Base-by-base conservation (phyloP, 2,329 filamentous ascomycete genomes). In the Blastomyces percursus region DNA sequence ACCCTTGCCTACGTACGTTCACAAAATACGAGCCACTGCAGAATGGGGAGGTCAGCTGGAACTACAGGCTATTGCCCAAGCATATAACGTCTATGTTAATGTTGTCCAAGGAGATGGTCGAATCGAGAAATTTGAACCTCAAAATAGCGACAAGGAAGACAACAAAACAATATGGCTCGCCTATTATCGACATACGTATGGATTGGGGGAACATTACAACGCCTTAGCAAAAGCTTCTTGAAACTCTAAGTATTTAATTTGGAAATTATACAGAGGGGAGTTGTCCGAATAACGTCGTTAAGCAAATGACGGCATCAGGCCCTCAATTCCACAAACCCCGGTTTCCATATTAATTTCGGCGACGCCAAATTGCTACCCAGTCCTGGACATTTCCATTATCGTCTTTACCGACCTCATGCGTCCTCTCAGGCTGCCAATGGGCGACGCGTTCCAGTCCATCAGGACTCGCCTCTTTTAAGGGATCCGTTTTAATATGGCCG, bases 21-120 rank as follows among this genome's bases (percentile, higher is more conserved):
- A 77, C 56, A 90, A 89, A 77, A 90, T 99, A 64, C 79, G 86
- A 66, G 86, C 94, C 63, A 96, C 92, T 58, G 92, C 90, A 0
- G 93, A 96, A 76, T 99, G 94, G 94, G 94, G 94, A 59, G 94
- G 94, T 0, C 90, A 97, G 79, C 76, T 96, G 66, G 94, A 99
- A 79, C 76, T 99, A 62, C 81, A 87, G 74, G 94, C 94, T 30
- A 80, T 99, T 72, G 89, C 93, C 59, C 86, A 85, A 72, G 85
- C 84, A 61, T 97, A 95, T 70, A 84, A 84, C 2, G 85, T 94
- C 12, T 84, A 88, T 71, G 93, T 97, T 65, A 85, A 87, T 71
- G 88, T 99, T 14, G 78, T 99, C 65, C 92, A 96, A 68, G 83
- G 82, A 70, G 88, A 93, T 72, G 91, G 91, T 4, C 79, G 86